These are phyloP conservation scores for Fagopyrum tataricum DNA, from an alignment of 148 eudicot species.

Conservation along the genomic window DNA sequence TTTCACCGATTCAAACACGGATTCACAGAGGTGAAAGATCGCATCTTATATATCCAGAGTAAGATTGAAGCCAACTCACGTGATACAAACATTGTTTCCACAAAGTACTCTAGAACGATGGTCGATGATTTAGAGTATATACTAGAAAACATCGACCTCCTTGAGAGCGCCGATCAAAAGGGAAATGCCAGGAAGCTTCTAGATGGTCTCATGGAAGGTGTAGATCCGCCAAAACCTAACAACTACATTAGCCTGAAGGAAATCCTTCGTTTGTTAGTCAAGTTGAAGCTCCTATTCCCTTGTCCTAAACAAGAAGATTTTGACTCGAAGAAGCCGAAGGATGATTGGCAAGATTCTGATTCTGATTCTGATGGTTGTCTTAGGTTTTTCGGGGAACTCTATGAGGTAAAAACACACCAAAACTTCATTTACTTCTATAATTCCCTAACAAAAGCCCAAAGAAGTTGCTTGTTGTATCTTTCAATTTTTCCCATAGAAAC, in stretches of 20 bases:
- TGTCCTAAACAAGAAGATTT: not conserved
- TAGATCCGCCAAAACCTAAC: not conserved
- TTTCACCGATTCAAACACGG: not conserved
- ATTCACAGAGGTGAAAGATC: not conserved
- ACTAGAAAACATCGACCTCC: not conserved
- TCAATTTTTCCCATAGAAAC: not conserved
- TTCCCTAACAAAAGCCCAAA: not conserved
- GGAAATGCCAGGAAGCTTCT: not conserved
- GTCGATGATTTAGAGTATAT: not conserved
- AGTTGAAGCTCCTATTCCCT: not conserved
- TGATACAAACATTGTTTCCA: not conserved
- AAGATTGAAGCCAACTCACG: not conserved
- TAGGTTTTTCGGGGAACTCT: too few species aligned
- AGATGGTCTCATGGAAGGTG: not conserved
- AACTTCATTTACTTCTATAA: not conserved
- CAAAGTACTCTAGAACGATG: not conserved
- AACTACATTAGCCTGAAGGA: not conserved
- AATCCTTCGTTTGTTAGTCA: not conserved
- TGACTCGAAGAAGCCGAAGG: not conserved
- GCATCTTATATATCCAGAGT: not conserved
- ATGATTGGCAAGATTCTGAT: not conserved
- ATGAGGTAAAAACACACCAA: too few species aligned
- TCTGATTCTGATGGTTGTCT: too few species aligned
- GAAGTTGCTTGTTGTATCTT: not conserved
- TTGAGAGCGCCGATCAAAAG: not conserved